phyloP scores from a whole-genome alignment of 2,329 filamentous ascomycete genomes.

The Venturia pyrina region DNA sequence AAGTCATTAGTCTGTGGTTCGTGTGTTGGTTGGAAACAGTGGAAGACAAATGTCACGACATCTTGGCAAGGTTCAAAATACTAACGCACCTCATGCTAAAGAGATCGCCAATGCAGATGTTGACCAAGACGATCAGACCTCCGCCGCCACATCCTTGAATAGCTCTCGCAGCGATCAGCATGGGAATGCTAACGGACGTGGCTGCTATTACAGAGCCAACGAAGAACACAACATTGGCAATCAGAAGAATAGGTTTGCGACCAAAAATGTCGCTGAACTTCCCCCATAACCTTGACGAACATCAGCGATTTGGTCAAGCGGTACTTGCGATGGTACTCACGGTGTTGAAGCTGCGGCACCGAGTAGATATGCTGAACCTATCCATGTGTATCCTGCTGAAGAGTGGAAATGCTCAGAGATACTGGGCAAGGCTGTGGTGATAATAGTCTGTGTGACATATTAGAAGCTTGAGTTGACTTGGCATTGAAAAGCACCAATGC shows the following conservation, averaged over 20 bases:
- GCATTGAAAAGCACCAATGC: neutral
- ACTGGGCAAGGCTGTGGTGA: constrained; percentile 14
- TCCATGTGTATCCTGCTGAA: constrained; percentile 14
- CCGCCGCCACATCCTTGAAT: constrained; percentile 56
- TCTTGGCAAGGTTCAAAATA: neutral
- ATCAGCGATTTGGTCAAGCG: neutral
- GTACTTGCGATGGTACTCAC: neutral
- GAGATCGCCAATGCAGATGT: constrained; percentile 54
- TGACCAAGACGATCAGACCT: constrained; percentile 52
- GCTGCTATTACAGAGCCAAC: constrained; percentile 52
- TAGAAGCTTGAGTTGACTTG: neutral
- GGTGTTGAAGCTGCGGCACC: constrained; percentile 28
- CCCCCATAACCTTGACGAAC: constrained; percentile 24
- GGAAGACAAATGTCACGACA: no score
- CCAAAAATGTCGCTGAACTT: constrained; percentile 31
- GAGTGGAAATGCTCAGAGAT: constrained; percentile 15
- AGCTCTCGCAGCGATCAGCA: constrained; percentile 52
- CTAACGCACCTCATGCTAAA: constrained; percentile 45
- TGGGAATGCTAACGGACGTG: constrained; percentile 46
- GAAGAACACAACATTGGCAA: constrained; percentile 48
- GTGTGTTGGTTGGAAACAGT: no score
- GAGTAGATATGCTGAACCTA: constrained; percentile 27
- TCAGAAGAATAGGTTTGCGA: constrained; percentile 25
- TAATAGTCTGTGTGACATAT: constrained; percentile 10
- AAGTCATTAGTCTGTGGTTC: neutral